phyloP scores from a whole-genome alignment of 1,139 yeast species.

The Suhomyces atakaporum region DNA sequence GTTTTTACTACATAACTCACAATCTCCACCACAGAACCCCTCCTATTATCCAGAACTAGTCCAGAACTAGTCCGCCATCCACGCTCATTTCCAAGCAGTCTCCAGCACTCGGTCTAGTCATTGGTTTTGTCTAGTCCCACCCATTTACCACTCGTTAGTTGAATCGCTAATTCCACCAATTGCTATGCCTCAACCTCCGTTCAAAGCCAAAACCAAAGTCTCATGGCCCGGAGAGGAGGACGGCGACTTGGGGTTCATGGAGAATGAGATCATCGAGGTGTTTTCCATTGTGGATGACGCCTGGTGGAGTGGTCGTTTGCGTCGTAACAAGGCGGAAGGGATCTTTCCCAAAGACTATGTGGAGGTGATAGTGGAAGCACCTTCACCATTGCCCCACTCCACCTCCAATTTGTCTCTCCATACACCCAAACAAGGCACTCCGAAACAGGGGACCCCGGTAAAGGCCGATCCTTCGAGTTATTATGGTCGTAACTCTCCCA shows the following conservation, averaged over 20 bases:
- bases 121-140: too few relatives aligned
- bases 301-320: constrained; percentile 87
- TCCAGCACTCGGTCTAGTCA: too few relatives aligned
- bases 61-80: too few relatives aligned
- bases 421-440: constrained; percentile 17
- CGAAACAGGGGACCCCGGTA: constrained; percentile 15
- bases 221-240: constrained; percentile 93
- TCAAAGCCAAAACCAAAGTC: constrained; percentile 72
- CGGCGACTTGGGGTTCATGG: constrained; percentile 89
- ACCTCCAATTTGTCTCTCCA: constrained; percentile 16
- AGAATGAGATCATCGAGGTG: constrained; percentile 89
- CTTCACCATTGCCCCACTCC: constrained; percentile 14
- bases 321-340: constrained; percentile 82
- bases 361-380: constrained; percentile 44
- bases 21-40: background rate
- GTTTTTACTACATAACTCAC: constrained; percentile 4
- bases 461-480: constrained; percentile 20
- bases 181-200: constrained; percentile 50
- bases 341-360: constrained; percentile 88
- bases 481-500: constrained; percentile 15
- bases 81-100: too few relatives aligned
- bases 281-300: constrained; percentile 78
- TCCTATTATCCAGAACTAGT: constrained; percentile 3
- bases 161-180: background rate
- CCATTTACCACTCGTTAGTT: background rate